Conservation (phyloP, 306 rosid genomes). For the Rosa persica region DNA sequence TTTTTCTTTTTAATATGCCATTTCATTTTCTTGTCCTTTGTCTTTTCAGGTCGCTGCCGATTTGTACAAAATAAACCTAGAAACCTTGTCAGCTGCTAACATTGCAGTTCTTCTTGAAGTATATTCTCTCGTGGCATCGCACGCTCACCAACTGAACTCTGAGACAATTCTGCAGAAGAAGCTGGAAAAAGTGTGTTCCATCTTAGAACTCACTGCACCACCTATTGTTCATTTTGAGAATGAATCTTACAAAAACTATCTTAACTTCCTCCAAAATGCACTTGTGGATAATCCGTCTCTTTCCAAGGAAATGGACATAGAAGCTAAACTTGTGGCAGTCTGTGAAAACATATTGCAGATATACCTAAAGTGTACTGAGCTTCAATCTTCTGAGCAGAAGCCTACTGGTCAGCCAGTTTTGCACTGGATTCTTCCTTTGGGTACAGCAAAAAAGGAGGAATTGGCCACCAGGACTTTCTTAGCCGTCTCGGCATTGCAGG, state of each 20-base stretch:
- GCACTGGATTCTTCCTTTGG: constrained; percentile 69
- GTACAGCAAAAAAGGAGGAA: constrained; percentile 84
- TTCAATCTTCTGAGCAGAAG: constrained; percentile 36
- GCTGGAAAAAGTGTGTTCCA: constrained; percentile 79
- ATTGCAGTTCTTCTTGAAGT: constrained; percentile 61
- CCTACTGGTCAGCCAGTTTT: constrained; percentile 35
- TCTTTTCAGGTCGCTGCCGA: constrained; percentile 65
- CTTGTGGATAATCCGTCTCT: constrained; percentile 31
- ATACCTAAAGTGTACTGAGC: constrained; percentile 67
- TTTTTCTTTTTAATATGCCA: constrained; percentile 3
- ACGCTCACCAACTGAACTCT: constrained; percentile 72
- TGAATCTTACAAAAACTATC: constrained; percentile 74
- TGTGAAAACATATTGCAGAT: constrained; percentile 71
- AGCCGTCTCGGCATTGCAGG: constrained; percentile 72
- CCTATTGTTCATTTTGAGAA: constrained; percentile 99
- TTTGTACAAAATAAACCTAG: constrained; percentile 56
- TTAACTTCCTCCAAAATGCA: constrained; percentile 60
- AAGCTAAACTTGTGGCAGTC: constrained; percentile 58
- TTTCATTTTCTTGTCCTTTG: background rate
- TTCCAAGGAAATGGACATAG: constrained; percentile 53
- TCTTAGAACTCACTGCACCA: constrained; percentile 85
- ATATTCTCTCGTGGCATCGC: constrained; percentile 63
- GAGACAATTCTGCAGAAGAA: constrained; percentile 66
- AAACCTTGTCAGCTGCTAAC: constrained; percentile 53
- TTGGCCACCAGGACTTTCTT: constrained; percentile 75